Conservation (phyloP, 1,139 yeast genomes). For the Pichia sp. region DNA sequence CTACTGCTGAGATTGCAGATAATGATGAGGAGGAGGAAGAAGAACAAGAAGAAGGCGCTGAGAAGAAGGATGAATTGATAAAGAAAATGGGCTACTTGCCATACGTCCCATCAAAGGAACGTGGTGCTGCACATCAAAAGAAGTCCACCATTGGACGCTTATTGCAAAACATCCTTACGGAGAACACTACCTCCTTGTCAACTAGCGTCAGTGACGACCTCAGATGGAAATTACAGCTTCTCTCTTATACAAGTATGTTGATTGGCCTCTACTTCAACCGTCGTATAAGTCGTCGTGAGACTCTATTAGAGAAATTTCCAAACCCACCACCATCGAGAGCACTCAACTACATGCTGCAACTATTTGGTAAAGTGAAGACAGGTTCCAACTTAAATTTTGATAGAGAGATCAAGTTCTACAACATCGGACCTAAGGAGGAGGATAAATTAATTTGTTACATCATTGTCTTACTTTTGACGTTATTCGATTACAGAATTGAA, state of each 20-base stretch:
- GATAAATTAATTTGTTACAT: slow-evolving; percentile 80
- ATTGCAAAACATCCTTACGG: slow-evolving; percentile 1
- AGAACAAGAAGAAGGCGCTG: slow-evolving; percentile 40
- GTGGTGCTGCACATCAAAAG: slow-evolving; percentile 7
- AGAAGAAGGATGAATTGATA: slow-evolving; percentile 26
- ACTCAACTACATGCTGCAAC: slow-evolving; percentile 50
- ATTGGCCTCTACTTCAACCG: slow-evolving; percentile 75
- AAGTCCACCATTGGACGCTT: slow-evolving; percentile 8
- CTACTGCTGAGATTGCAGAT: too few species aligned
- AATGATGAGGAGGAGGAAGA: neutral
- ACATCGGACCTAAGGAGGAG: slow-evolving; percentile 80
- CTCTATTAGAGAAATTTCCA: slow-evolving; percentile 54
- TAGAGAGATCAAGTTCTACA: slow-evolving; percentile 61
- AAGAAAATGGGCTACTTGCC: slow-evolving; percentile 38
- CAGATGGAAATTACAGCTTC: slow-evolving; percentile 43
- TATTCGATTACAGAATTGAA: slow-evolving; percentile 71
- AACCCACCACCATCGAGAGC: slow-evolving; percentile 72
- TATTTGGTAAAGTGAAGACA: slow-evolving; percentile 26
- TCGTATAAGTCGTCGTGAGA: slow-evolving; percentile 53
- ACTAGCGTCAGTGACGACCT: slow-evolving; percentile 5
- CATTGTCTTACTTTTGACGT: slow-evolving; percentile 63
- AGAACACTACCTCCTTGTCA: slow-evolving; percentile 1
- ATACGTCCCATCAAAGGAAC: slow-evolving; percentile 43
- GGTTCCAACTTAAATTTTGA: slow-evolving; percentile 49
- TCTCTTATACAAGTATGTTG: slow-evolving; percentile 73